Percentiles rank a stretch among this genome's conserved stretches.
Evolutionary conservation across 2,329 filamentous ascomycete species (phyloP).

Genomic region (Aspergillus sp.): DNA sequence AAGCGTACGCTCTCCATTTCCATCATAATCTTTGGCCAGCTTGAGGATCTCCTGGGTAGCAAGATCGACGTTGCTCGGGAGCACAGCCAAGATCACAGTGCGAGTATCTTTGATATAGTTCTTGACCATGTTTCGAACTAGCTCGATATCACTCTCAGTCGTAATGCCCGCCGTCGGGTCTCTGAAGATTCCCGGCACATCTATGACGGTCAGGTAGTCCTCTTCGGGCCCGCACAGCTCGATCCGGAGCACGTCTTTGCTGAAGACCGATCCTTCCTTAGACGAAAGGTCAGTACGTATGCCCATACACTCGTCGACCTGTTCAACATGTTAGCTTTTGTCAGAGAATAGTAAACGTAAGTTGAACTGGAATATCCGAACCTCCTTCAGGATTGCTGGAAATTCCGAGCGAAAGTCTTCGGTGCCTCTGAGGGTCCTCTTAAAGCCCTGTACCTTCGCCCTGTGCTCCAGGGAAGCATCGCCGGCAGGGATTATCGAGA

Average conservation of each 20-base stretch:
- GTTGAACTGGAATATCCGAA: conserved; percentile 9
- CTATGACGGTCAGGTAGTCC: conserved; percentile 47
- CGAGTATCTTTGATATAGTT: conserved; percentile 43
- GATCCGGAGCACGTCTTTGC: conserved; percentile 45
- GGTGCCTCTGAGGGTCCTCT: background rate
- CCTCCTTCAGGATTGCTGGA: conserved; percentile 28
- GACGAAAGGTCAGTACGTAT: conserved; percentile 19
- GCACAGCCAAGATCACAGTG: conserved; percentile 47
- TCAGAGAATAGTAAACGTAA: background rate
- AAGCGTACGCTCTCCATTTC: conserved; percentile 42
- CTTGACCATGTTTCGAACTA: conserved; percentile 44
- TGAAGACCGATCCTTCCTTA: conserved; percentile 37
- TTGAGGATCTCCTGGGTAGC: conserved; percentile 51
- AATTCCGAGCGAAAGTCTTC: conserved; percentile 24
- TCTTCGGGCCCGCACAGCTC: conserved; percentile 47
- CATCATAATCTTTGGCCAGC: conserved; percentile 42
- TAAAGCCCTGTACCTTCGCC: conserved; percentile 29
- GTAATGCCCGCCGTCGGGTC: conserved; percentile 37
- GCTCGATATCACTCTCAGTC: conserved; percentile 39
- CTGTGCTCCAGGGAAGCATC: conserved; percentile 20
- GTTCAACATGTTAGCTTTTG: background rate
- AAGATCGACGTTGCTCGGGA: conserved; percentile 49
- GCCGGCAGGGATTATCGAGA: conserved; percentile 39
- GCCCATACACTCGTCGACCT: conserved; percentile 31
- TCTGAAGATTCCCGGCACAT: conserved; percentile 51